These are phyloP conservation scores for Alternaria gansuensis DNA, from an alignment of 2,329 filamentous ascomycete genomes.

Conservation along the genomic window DNA sequence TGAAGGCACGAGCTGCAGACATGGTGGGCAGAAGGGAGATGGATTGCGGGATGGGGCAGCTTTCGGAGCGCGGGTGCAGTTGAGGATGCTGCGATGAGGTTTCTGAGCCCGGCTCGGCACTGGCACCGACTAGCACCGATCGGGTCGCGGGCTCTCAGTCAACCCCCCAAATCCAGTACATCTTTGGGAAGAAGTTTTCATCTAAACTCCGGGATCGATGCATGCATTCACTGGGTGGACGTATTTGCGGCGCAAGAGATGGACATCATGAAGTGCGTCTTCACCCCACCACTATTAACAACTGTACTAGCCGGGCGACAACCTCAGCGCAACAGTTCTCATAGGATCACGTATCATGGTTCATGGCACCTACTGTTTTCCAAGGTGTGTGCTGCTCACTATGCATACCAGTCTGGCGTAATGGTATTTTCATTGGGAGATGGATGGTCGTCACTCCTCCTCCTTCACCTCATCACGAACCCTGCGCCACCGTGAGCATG, in stretches of 20 bases:
- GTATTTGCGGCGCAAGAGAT: not conserved
- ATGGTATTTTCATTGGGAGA: not conserved
- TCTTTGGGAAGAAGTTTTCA: not conserved
- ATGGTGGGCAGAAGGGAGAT: conserved; percentile 58
- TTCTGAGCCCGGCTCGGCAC: conserved; percentile 37
- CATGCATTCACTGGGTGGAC: no score
- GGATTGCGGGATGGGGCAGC: conserved; percentile 44
- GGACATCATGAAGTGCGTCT: not conserved
- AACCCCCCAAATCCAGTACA: not conserved
- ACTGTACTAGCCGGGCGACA: not conserved
- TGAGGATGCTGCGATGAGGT: conserved; percentile 38
- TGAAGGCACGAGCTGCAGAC: conserved; percentile 65
- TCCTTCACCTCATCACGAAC: conserved; percentile 21
- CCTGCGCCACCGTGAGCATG: conserved; percentile 13
- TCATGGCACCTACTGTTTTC: not conserved
- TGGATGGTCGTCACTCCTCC: conserved; percentile 1
- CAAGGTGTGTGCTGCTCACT: not conserved
- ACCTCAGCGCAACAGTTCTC: not conserved
- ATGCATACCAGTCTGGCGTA: no score
- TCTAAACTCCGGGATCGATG: not conserved
- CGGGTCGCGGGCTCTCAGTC: conserved; percentile 7
- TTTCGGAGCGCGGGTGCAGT: conserved; percentile 31
- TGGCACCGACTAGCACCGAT: conserved; percentile 25
- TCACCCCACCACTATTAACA: not conserved
- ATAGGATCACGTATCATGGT: not conserved